Conservation (phyloP, 345 rosid species). For the Moricandia arvensis region DNA sequence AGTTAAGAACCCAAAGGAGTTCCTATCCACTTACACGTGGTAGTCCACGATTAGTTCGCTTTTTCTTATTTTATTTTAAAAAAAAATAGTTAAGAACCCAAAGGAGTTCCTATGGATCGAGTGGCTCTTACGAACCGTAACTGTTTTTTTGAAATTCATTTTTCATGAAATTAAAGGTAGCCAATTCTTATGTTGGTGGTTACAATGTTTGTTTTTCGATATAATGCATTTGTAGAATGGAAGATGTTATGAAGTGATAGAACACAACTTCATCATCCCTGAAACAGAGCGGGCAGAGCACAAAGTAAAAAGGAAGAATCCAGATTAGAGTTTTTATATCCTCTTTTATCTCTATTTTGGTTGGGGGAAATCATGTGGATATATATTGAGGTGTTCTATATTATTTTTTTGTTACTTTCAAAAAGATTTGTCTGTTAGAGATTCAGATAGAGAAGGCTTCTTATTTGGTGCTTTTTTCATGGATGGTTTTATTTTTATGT, state of each 20-base stretch:
- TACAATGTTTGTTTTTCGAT: background rate
- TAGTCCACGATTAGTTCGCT: no score
- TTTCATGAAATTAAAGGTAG: background rate
- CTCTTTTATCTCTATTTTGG: slow-evolving; percentile 10
- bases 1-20: no score
- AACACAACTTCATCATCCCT: background rate
- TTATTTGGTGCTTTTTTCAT: slow-evolving; percentile 1
- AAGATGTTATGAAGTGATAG: slow-evolving; percentile 18
- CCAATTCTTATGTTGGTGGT: background rate
- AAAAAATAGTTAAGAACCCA: no score
- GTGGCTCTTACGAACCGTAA: background rate
- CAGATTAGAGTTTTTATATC: slow-evolving; percentile 5
- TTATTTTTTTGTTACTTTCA: background rate
- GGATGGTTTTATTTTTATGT: slow-evolving; percentile 10
- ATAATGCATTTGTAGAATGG: slow-evolving; percentile 10
- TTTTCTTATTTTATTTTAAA: no score
- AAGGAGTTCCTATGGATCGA: no score
- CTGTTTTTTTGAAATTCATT: background rate
- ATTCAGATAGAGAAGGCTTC: slow-evolving; percentile 3
- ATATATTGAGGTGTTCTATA: slow-evolving; percentile 11
- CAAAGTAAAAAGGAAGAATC: background rate
- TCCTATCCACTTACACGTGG: no score
- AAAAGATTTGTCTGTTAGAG: slow-evolving; percentile 1
- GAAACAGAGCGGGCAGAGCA: slow-evolving; percentile 11
- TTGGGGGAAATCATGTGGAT: slow-evolving; percentile 2